Base-by-base conservation (phyloP, 768 basidiomycete genomes). In the Grammothele lineata region DNA sequence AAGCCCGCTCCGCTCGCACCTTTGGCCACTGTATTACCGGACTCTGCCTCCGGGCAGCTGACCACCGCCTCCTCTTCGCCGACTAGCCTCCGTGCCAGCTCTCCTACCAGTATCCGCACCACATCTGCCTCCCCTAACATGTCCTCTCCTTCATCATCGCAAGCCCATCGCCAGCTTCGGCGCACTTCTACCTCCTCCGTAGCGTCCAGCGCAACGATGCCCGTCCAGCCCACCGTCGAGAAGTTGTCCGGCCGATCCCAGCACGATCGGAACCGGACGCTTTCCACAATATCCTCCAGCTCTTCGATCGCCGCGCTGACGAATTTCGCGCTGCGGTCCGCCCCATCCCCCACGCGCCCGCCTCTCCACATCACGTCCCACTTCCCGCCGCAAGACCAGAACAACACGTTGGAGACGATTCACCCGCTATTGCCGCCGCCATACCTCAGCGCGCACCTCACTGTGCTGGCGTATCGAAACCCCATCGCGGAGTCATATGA, bases 401-500 rank as follows among this genome's bases (percentile, higher is more conserved):
- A 74, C 39, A 67, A 68, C 19, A 71, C 78, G 45, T 65, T 78
- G 17, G 83, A 87, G 59, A 69, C 66, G 21, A 77, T 84, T 8
- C 87, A 90, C 59, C 77, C 85, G 0, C 70, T 88, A 15, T 71
- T 89, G 19, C 87, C 87, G 0, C 75, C 77, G 3, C 85, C 86
- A 34, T 88, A 87, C 59, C 62, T 86, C 51, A 76, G 70, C 55
- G 78, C 82, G 47, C 87, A 90, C 48, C 69, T 88, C 62, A 84
- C 84, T 17, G 76, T 86, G 38, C 68, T 87, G 25, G 69, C 75
- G 15, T 73, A 81, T 62, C 74, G 82, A 40, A 79, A 75, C 41
- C 85, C 87, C 19, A 67, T 89, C 47, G 72, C 76, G 56, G 87
- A 87, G 61, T 79, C 83, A 19, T 81, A 79, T 56, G 86, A 87